Base-by-base conservation (phyloP, 805 yeast species). In the Jamesozyma piceae region DNA sequence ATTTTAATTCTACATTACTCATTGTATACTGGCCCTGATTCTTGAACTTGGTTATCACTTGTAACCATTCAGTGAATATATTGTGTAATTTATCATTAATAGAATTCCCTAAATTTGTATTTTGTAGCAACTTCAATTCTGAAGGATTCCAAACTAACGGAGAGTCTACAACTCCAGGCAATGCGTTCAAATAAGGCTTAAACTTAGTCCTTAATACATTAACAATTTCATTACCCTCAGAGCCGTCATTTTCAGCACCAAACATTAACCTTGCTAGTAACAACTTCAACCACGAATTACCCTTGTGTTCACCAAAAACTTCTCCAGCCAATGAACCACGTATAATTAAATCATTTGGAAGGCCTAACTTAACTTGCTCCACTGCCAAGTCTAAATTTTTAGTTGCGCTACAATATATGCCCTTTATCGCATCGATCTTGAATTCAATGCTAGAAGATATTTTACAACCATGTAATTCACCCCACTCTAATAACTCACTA, bases 31-130 rank as follows among this genome's bases (percentile, higher is more conserved):
- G 40, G 13, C 17, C 20, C 19, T 4, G 9, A 11, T 15, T 26
- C 28, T 9, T 20, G 6, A 24, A 24, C 3, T 19, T 26, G 2
- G n/a, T 43, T 8, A 47, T 19, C 24, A 43, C 24, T 3, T 42
- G 45, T 39, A 53, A 62, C 92, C 90, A 87, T 55, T 84, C 95
- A 31, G 75, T 72, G 4, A 75, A 65, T 39, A 82, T 57, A n/a
- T 57, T 49, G 1, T 57, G 51, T 32, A 76, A 57, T 43, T 75
- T 75, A 5, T 69, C 72, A 2, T 63, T 59, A 15, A 81, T 52
- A 0, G 86, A 75, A 21, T 72, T 72, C 2, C 78, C 79, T 21
- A 67, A 43, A 52, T 87, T 87, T 0, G 95, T 81, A 1, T 84
- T 83, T 20, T 69, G 64, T n/a, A 88, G 57, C 22, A 68, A 55